Base-by-base conservation (phyloP, 208 protist genomes). In the Trypanosoma theileri region DNA sequence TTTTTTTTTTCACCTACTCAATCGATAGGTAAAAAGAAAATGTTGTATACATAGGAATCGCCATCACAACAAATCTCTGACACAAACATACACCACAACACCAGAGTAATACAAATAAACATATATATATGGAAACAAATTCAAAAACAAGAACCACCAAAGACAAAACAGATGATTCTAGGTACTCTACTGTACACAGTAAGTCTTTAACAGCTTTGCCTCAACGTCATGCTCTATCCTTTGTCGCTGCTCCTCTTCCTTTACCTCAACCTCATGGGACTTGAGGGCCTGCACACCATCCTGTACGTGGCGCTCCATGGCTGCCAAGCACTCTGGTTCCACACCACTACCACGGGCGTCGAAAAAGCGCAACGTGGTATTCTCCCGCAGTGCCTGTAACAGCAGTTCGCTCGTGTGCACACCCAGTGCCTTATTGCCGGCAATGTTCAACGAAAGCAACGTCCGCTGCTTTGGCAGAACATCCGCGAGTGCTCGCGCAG, bases 311-410 rank as follows among this genome's bases (percentile, higher is more conserved):
- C 31, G 56, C 58, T 82, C 73, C 51, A 95, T 89, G 9, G 51
- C 71, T 46, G 45, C 42, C 51, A 90, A 77, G 60, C 86, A 77
- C 31, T 77, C 51, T 3, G 50, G 16, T 11, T 77, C 64, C 46
- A 95, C 44, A 35, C 80, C 77, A 75, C 85, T 89, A 31, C 67
- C 58, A 28, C 88, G 76, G 12, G 91, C 75, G 53, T 94, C 91
- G 31, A 97, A 65, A 57, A 79, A 73, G 10, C 60, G 64, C 7
- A 97, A 73, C 0, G 83, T 83, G 48, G 59, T 68, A 61, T 91
- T 94, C 1, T 59, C 58, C 12, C 62, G 53, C 13, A 94, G 59
- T 6, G 83, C 91, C 35, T 76, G 58, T 19, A 77, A 58, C 9
- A 93, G 71, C 16, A 75, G 16, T 21, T 59, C 48, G 14, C 77